Percentiles rank a stretch among this genome's conserved stretches.
Evolutionary conservation across 495 filamentous ascomycete species (phyloP).

Genomic region (Xeromyces bisporus): DNA sequence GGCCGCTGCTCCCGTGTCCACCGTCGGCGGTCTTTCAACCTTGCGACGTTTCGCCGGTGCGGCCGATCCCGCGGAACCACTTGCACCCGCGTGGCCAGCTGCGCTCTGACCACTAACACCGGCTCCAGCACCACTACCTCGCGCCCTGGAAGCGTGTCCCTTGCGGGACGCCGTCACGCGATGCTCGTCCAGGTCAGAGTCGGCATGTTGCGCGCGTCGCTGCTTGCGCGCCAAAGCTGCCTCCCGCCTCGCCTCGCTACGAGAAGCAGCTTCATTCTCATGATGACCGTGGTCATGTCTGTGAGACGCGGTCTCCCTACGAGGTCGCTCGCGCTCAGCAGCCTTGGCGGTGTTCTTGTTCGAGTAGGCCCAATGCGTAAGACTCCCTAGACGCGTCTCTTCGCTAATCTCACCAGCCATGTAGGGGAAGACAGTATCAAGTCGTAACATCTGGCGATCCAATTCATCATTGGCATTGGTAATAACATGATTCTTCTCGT

Average conservation of each 20-base stretch:
- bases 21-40: conserved; percentile 43
- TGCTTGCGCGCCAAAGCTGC: conserved; percentile 56
- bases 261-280: conserved; percentile 58
- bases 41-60: conserved; percentile 55
- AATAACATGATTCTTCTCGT: conserved; percentile 95
- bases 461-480: conserved; percentile 77
- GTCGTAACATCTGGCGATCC: conserved; percentile 64
- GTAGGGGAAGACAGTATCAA: conserved; percentile 69
- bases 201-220: conserved; percentile 41
- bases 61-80: conserved; percentile 4
- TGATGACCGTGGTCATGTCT: conserved; percentile 39
- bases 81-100: conserved; percentile 4
- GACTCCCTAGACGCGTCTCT: conserved; percentile 78
- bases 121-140: conserved; percentile 35
- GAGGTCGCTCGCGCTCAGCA: conserved; percentile 47
- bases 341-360: conserved; percentile 58
- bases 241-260: conserved; percentile 69
- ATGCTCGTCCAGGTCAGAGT: conserved; percentile 65
- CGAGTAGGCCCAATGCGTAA: conserved; percentile 87
- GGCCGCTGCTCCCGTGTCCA: conserved; percentile 32
- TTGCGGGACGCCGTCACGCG: conserved; percentile 31
- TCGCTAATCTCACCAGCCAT: conserved; percentile 84
- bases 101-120: conserved; percentile 19
- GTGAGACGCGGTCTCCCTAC: conserved; percentile 57
- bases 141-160: conserved; percentile 43